These are phyloP conservation scores for Neckera pumila DNA, from an alignment of 225 moss, liverwort and hornwort genomes.

Conservation along the genomic window DNA sequence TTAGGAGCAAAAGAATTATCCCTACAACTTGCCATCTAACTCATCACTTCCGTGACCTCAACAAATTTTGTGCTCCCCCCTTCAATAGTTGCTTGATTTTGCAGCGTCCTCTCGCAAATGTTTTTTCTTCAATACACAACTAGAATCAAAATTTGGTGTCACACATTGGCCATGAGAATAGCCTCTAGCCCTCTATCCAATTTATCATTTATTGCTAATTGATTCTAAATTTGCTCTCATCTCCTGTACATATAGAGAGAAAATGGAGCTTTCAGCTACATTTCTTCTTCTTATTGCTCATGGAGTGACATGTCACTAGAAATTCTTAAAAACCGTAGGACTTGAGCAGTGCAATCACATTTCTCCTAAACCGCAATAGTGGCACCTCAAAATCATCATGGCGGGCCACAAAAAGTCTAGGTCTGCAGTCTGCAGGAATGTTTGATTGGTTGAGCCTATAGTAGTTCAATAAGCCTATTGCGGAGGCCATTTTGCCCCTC, in stretches of 20 bases:
- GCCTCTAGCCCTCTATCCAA: no score
- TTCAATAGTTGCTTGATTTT: neutral
- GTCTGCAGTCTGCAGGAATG: no score
- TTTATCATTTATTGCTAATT: neutral
- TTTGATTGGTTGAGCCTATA: no score
- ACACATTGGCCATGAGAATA: fast-evolving
- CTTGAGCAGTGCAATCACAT: no score
- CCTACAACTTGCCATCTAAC: fast-evolving
- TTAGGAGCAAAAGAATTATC: neutral
- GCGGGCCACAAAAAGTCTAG: no score
- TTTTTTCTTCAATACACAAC: neutral
- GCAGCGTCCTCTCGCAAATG: fast-evolving
- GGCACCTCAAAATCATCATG: neutral
- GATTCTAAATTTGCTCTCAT: neutral
- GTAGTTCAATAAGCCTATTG: no score
- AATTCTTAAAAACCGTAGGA: neutral
- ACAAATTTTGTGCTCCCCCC: neutral
- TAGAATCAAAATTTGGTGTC: neutral
- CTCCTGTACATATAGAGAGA: fast-evolving
- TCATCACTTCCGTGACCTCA: fast-evolving
- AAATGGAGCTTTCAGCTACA: neutral
- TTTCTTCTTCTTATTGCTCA: neutral
- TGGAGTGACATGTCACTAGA: fast-evolving
- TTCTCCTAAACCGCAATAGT: neutral
- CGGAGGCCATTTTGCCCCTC: no score